Evolutionary conservation across 2,329 filamentous ascomycete genomes (phyloP).

Genomic region (Pseudocercospora fuligena): DNA sequence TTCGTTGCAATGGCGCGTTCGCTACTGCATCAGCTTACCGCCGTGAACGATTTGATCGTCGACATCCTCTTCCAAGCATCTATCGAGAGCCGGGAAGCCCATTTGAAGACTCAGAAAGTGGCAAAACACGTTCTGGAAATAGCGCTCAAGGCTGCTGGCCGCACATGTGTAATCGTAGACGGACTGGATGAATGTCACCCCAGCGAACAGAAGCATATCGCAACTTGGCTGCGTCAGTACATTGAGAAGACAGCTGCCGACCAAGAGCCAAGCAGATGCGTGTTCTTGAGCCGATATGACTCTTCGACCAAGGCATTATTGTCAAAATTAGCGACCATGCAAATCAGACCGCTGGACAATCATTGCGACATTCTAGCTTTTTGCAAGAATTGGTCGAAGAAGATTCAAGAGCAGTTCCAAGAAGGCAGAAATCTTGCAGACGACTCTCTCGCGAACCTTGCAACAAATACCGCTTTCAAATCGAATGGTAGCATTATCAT

Average conservation of each 20-base stretch:
- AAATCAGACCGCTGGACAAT: background rate
- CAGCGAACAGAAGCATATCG: conserved; percentile 15
- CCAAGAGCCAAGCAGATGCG: conserved; percentile 11
- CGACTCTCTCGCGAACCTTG: background rate
- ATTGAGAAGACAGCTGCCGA: background rate
- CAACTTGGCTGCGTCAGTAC: conserved; percentile 15
- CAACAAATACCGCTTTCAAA: background rate
- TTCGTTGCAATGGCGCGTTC: conserved; percentile 18
- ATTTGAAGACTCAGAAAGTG: conserved; percentile 12
- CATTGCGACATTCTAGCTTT: conserved; percentile 15
- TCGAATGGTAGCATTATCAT: background rate
- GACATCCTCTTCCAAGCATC: conserved; percentile 13
- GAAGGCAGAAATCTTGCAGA: no score
- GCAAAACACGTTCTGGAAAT: conserved; percentile 9
- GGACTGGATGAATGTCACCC: conserved; percentile 19
- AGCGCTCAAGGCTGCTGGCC: no score
- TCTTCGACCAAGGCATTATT: conserved; percentile 4
- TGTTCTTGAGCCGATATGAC: conserved; percentile 16
- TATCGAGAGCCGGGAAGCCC: background rate
- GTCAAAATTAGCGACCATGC: conserved; percentile 7
- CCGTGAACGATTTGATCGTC: background rate
- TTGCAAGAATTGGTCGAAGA: background rate
- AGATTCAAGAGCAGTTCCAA: no score
- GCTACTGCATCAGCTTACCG: conserved; percentile 7
- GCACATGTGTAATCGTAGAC: conserved; percentile 18